phyloP scores from a whole-genome alignment of 2,329 filamentous ascomycete species.

The Boeremia exigua region DNA sequence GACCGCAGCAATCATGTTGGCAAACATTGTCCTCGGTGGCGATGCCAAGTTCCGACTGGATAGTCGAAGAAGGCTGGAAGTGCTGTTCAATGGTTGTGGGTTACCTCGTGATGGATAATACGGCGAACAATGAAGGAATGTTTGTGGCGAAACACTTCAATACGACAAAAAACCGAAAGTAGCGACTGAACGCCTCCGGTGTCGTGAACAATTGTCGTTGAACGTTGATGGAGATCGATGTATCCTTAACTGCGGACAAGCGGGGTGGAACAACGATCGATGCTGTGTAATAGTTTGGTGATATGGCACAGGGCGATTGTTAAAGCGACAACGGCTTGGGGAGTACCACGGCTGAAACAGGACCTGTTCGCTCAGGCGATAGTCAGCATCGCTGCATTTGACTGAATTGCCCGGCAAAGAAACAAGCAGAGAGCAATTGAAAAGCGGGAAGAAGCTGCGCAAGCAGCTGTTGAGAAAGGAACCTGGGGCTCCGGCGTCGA shows the following conservation, averaged over 20 bases:
- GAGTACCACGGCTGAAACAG: background rate
- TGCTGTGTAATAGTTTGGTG: conserved; percentile 21
- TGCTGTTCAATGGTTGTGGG: conserved; percentile 3
- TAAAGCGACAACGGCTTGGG: background rate
- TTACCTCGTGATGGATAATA: background rate
- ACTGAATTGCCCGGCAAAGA: conserved; percentile 19
- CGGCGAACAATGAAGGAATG: conserved; percentile 14
- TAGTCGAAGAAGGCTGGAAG: background rate
- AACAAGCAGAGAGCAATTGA: conserved; percentile 20
- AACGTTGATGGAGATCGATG: background rate
- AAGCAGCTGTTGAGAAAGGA: conserved; percentile 32
- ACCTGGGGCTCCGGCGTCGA: conserved; percentile 23
- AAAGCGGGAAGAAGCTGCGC: conserved; percentile 10
- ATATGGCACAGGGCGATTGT: background rate
- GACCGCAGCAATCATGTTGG: conserved; percentile 28
- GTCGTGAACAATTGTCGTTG: conserved; percentile 16
- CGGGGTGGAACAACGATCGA: conserved; percentile 10
- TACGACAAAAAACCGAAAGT: conserved; percentile 17
- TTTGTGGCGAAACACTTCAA: conserved; percentile 14
- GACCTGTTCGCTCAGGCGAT: conserved; percentile 22
- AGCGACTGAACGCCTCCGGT: conserved; percentile 36
- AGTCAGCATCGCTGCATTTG: conserved; percentile 32
- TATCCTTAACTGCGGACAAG: conserved; percentile 7
- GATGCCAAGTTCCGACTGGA: background rate
- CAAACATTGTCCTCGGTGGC: conserved; percentile 4